These are phyloP conservation scores for Pueraria montana DNA, from an alignment of 306 rosid genomes.

Conservation along the genomic window DNA sequence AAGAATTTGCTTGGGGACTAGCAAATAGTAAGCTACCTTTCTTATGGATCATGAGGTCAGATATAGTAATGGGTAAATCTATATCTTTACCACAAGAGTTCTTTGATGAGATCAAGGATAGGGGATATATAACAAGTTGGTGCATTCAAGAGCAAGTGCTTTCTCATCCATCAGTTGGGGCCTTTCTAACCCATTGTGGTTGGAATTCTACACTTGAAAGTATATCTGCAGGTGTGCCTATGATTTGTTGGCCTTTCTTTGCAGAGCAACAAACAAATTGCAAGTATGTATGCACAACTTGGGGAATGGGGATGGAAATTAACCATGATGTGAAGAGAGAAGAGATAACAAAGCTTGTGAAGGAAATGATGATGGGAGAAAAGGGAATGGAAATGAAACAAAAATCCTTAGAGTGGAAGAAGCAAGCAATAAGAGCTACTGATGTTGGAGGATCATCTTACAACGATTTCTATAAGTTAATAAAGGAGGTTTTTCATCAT, in stretches of 20 bases:
- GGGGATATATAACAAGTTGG: constrained; percentile 48
- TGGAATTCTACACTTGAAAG: constrained; percentile 16
- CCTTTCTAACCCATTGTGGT: constrained; percentile 1
- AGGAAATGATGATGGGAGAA: constrained; percentile 32
- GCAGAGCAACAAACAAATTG: constrained; percentile 51
- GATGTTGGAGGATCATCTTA: constrained; percentile 31
- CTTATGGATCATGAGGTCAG: background rate
- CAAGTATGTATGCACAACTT: constrained; percentile 23
- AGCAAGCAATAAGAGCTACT: background rate
- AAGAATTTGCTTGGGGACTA: constrained; percentile 13
- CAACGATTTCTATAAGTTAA: constrained; percentile 9
- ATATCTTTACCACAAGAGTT: constrained; percentile 32
- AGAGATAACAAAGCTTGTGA: constrained; percentile 13
- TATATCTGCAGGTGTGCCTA: background rate
- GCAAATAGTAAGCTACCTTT: background rate
- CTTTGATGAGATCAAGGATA: constrained; percentile 32
- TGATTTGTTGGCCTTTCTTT: constrained; percentile 46
- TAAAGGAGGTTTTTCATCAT: constrained; percentile 1
- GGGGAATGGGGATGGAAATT: constrained; percentile 38
- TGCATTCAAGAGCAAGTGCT: constrained; percentile 40
- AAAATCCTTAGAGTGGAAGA: constrained; percentile 31
- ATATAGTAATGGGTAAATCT: background rate
- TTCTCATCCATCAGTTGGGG: constrained; percentile 27
- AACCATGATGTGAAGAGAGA: constrained; percentile 35
- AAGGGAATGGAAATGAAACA: constrained; percentile 32